These are phyloP conservation scores for Boletus mariae DNA, from an alignment of 1,284 basidiomycete genomes.

Conservation along the genomic window DNA sequence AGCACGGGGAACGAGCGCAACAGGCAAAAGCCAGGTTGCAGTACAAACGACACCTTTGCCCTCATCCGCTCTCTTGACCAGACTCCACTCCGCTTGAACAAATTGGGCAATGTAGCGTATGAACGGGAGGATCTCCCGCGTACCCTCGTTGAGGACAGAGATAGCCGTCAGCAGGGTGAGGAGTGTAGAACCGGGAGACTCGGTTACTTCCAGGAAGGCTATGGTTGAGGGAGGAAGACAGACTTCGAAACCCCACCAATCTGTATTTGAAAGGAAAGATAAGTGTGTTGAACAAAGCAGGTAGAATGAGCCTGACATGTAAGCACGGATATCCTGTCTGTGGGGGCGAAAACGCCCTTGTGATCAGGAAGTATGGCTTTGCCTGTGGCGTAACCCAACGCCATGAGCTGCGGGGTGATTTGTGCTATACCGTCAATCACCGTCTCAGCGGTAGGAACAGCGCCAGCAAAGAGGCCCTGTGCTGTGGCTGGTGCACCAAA, in stretches of 20 bases:
- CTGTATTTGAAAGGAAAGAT: conserved; percentile 33
- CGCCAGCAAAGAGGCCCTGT: conserved; percentile 62
- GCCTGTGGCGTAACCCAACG: conserved; percentile 72
- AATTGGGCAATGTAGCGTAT: conserved; percentile 75
- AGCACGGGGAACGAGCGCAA: conserved; percentile 68
- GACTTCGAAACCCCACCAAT: conserved; percentile 83
- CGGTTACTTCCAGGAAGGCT: conserved; percentile 52
- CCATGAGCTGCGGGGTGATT: conserved; percentile 73
- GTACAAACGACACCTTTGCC: conserved; percentile 79
- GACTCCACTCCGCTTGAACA: conserved; percentile 65
- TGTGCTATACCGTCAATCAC: conserved; percentile 63
- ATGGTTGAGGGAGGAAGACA: conserved; percentile 67
- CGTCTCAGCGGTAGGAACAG: conserved; percentile 68
- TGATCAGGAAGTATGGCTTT: conserved; percentile 65
- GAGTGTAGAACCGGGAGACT: conserved; percentile 58
- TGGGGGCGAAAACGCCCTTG: conserved; percentile 64
- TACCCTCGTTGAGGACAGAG: conserved; percentile 62
- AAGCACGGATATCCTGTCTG: conserved; percentile 69
- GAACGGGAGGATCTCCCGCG: conserved; percentile 74
- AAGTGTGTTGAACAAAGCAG: conserved; percentile 3
- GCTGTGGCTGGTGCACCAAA: conserved; percentile 55
- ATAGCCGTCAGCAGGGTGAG: conserved; percentile 72
- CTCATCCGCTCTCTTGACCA: conserved; percentile 59
- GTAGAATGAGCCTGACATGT: conserved; percentile 54
- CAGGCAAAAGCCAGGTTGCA: conserved; percentile 80